Base-by-base conservation (phyloP, 2,329 filamentous ascomycete species). In the Tolypocladium pustulatum region DNA sequence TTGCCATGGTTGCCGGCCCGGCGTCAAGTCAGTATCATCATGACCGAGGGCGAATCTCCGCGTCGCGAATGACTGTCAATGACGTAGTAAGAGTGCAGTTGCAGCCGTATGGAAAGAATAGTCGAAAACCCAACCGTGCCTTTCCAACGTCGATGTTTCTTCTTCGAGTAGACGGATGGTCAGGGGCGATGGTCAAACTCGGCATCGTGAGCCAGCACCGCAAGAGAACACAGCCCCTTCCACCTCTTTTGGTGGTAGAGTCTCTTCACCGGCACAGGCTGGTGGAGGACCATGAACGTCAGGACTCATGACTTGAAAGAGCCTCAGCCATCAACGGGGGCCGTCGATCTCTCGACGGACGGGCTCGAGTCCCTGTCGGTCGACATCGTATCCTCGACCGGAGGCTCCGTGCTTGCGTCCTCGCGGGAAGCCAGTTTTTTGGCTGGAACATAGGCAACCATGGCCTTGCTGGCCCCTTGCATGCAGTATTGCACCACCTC, bases 401-500 rank as follows among this genome's bases (percentile, higher is more conserved):
- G 12, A 12, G 49, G 20, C 4, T 34, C 20, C n/a, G 30, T 20
- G 49, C 20, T 20, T 7, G 30, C 20, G 32, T 22, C 49, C 20
- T 53, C 30, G 49, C 30, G 4, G 36, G 12, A 7, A 15, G 30
- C 15, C 20, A 10, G 8, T 1, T 6, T 25, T 3, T 17, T 65
- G 5, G 66, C 72, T 4, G 82, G 81, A 27, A 86, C 75, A 65
- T 84, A 87, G 36, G 81, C 83, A n/a, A 85, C 83, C 71, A 87
- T 73, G 57, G 87, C 89, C 74, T 97, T 97, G 72, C 92, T 97
- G 8, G 89, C 89, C 15, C 91, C 91, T 65, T 89, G 81, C 76
- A 96, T 90, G 69, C 92, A 96, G 70, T 97, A 97, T 75, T 99
- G 94, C 55, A 90, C 84, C 32, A 93, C 86, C 52, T 88, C 84